A percentile compares a stretch with the other conserved stretches of the same genome.
Conservation (phyloP, 257 asterid genomes). For the Ballota nigra region DNA sequence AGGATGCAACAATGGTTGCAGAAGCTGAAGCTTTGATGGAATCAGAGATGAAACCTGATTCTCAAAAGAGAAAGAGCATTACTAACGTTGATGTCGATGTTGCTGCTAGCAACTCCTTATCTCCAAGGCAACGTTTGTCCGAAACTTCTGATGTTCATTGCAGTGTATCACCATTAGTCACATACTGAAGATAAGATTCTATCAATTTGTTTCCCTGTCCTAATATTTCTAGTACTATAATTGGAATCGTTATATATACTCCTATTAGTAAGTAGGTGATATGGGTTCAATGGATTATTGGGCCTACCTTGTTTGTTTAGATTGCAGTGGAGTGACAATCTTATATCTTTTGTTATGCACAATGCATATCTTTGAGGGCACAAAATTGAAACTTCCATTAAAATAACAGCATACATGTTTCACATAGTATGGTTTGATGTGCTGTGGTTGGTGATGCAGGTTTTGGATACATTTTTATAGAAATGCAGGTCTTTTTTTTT, state of each 20-base stretch:
- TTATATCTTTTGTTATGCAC: not conserved
- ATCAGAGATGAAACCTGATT: slow-evolving; percentile 50
- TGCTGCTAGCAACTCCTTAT: slow-evolving; percentile 68
- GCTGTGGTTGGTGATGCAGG: no score
- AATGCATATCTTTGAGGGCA: not conserved
- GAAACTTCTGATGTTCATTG: slow-evolving; percentile 81
- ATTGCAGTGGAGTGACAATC: slow-evolving; percentile 14
- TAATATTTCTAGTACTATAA: slow-evolving; percentile 11
- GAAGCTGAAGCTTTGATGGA: slow-evolving; percentile 74
- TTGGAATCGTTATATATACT: not conserved
- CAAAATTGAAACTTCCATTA: not conserved
- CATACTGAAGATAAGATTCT: slow-evolving; percentile 39
- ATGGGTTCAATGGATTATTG: slow-evolving; percentile 31
- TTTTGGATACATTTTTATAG: no score
- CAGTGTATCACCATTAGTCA: slow-evolving; percentile 76
- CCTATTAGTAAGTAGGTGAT: not conserved
- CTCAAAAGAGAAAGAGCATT: slow-evolving; percentile 82
- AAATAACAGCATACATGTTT: not conserved
- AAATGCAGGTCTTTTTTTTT: no score
- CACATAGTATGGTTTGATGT: not conserved
- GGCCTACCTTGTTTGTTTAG: slow-evolving; percentile 27
- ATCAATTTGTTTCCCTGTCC: not conserved
- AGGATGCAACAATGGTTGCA: slow-evolving; percentile 58
- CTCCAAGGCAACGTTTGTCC: slow-evolving; percentile 78
- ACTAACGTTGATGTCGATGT: slow-evolving; percentile 70